Evolutionary conservation across 2,329 filamentous ascomycete genomes (phyloP).

Genomic region (Ambrosiella xylebori): DNA sequence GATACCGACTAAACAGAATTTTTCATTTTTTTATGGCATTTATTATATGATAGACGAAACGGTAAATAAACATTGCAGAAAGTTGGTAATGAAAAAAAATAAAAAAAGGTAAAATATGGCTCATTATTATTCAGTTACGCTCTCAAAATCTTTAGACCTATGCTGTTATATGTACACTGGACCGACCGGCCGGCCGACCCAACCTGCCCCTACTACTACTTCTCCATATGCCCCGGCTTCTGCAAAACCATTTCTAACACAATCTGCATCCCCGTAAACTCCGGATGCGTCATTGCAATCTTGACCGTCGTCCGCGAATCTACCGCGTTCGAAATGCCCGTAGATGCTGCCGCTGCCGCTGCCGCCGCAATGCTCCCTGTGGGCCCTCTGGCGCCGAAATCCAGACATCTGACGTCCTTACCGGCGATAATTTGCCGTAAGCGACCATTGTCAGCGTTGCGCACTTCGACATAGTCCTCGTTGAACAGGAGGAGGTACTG

Average conservation of each 20-base stretch:
- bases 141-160: background rate
- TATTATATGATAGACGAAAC: background rate
- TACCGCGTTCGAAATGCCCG: slow-evolving; percentile 9
- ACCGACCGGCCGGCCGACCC: background rate
- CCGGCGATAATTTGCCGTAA: slow-evolving; percentile 88
- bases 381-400: slow-evolving; percentile 58
- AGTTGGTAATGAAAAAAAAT: background rate
- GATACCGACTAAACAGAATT: too few species aligned
- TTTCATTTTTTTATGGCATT: too few species aligned
- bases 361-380: slow-evolving; percentile 23
- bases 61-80: background rate
- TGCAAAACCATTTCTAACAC: slow-evolving; percentile 87
- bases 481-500: slow-evolving; percentile 89
- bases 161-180: background rate
- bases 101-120: background rate
- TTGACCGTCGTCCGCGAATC: slow-evolving; percentile 59
- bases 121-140: too few species aligned
- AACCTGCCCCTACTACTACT: slow-evolving; percentile 16
- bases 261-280: slow-evolving; percentile 67
- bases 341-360: slow-evolving; percentile 9
- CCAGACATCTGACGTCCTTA: slow-evolving; percentile 73
- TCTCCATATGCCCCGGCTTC: slow-evolving; percentile 50
- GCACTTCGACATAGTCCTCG: slow-evolving; percentile 88
- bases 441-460: slow-evolving; percentile 89
- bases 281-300: slow-evolving; percentile 87